A percentile compares a stretch with the other conserved stretches of the same genome.
Evolutionary conservation across 345 rosid species (phyloP).

Genomic region (Trapa bicornis): DNA sequence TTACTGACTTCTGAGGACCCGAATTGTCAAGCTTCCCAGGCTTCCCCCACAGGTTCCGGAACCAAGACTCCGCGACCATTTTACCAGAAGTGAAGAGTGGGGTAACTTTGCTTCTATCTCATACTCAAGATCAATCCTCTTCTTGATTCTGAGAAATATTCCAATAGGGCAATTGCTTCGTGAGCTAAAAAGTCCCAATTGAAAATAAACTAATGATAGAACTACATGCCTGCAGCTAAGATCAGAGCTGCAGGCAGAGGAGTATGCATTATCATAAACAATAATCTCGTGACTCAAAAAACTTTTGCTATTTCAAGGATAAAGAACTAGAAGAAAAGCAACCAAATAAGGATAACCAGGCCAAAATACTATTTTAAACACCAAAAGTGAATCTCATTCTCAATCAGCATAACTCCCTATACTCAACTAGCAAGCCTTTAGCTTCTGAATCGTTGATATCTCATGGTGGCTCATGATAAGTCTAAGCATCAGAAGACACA

Average conservation of each 20-base stretch:
- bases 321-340: background rate
- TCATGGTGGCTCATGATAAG: background rate
- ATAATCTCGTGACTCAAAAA: background rate
- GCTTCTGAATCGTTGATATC: background rate
- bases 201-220: background rate
- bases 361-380: background rate
- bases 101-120: slow-evolving; percentile 3
- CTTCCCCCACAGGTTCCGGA: slow-evolving; percentile 63
- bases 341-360: background rate
- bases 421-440: background rate
- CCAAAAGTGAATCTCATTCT: background rate
- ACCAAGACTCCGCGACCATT: slow-evolving; percentile 90
- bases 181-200: background rate
- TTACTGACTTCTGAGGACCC: slow-evolving; percentile 39
- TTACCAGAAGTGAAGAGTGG: slow-evolving; percentile 7
- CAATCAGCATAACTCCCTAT: background rate
- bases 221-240: too few relatives aligned
- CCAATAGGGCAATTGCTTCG: background rate
- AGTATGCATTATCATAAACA: background rate
- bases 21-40: slow-evolving; percentile 42
- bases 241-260: background rate
- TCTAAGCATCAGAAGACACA: background rate
- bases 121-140: slow-evolving; percentile 5
- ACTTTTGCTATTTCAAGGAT: background rate
- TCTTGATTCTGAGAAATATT: background rate